Percentiles rank a stretch among this genome's conserved stretches.
Evolutionary conservation across 352 stramenopile species (phyloP).

Genomic region (Pythium biforme): DNA sequence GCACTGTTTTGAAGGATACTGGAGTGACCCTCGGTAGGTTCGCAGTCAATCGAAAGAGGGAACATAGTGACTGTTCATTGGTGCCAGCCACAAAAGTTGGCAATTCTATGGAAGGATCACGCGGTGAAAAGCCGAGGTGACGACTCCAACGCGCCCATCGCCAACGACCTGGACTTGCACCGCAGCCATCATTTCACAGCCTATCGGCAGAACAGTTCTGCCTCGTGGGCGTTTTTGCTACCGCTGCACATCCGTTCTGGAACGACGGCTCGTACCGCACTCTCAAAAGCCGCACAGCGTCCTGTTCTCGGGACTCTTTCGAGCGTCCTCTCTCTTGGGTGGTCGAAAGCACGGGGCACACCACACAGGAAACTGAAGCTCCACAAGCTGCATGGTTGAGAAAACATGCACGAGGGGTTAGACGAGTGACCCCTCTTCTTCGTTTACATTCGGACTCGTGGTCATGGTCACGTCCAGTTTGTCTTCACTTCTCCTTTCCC

Average conservation of each 20-base stretch:
- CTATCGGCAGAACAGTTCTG: not conserved
- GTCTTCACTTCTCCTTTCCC: not conserved
- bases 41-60: not conserved
- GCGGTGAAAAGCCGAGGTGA: not conserved
- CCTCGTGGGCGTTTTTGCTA: not conserved
- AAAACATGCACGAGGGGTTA: too few relatives aligned
- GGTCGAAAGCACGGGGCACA: too few relatives aligned
- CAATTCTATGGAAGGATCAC: not conserved
- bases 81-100: not conserved
- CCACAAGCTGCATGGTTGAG: too few relatives aligned
- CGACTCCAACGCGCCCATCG: not conserved
- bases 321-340: too few relatives aligned
- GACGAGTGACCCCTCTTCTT: too few relatives aligned
- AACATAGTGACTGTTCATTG: not conserved
- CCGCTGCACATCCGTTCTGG: not conserved
- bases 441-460: not conserved
- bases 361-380: too few relatives aligned
- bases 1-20: not conserved
- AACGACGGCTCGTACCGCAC: too few relatives aligned
- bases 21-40: not conserved
- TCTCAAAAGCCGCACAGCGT: too few relatives aligned
- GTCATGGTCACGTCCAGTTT: slow-evolving; percentile 13
- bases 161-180: not conserved
- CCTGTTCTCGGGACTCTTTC: too few relatives aligned
- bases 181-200: not conserved